phyloP scores from a whole-genome alignment of 176 grass and related monocot species.

The Hordeum marinum region DNA sequence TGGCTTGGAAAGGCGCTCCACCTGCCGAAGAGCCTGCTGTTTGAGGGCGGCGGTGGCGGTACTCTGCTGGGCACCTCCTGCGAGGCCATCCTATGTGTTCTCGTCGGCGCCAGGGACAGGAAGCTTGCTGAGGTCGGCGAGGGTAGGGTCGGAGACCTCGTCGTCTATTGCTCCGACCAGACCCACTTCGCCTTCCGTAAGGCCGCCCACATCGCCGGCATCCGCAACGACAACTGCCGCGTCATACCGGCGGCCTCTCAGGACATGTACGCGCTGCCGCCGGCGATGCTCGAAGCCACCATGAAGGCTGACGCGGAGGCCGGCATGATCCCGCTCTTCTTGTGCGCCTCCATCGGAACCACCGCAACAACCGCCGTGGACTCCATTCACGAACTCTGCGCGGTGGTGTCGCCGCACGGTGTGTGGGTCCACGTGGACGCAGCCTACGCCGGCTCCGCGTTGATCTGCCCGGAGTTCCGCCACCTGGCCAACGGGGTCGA shows the following conservation, averaged over 20 bases:
- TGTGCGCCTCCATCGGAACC: neutral
- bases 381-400: neutral
- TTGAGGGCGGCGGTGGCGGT: neutral
- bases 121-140: neutral
- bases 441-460: neutral
- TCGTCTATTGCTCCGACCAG: neutral
- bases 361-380: neutral
- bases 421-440: neutral
- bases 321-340: neutral
- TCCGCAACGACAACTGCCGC: neutral
- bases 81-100: neutral
- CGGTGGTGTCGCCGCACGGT: neutral
- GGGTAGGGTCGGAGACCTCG: neutral
- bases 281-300: neutral
- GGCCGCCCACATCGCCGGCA: neutral
- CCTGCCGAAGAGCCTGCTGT: neutral
- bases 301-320: neutral
- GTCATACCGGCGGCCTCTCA: neutral
- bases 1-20: constrained; percentile 43
- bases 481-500: neutral
- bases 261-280: neutral
- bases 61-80: neutral
- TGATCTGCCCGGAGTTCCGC: neutral
- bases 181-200: neutral
- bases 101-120: neutral